phyloP scores from a whole-genome alignment of 2,329 filamentous ascomycete genomes.

The Coniochaeta pulveracea region DNA sequence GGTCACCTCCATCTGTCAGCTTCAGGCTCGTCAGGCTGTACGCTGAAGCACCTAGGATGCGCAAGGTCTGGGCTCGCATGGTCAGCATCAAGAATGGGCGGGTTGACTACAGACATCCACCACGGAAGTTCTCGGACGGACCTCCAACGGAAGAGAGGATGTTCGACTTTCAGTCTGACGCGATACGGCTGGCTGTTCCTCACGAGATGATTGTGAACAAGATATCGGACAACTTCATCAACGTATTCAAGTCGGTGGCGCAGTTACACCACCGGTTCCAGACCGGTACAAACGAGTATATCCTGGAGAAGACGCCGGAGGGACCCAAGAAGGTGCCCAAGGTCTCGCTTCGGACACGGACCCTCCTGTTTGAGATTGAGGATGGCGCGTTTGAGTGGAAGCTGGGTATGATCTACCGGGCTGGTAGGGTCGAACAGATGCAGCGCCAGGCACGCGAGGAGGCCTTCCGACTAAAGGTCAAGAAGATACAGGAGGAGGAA shows the following conservation, averaged over 20 bases:
- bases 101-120: slow-evolving; percentile 68
- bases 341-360: slow-evolving; percentile 70
- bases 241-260: slow-evolving; percentile 73
- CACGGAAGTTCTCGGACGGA: slow-evolving; percentile 50
- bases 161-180: slow-evolving; percentile 75
- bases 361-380: slow-evolving; percentile 83
- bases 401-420: slow-evolving; percentile 83
- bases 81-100: slow-evolving; percentile 73
- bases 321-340: slow-evolving; percentile 79
- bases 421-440: slow-evolving; percentile 78
- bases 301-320: slow-evolving; percentile 75
- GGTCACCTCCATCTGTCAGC: slow-evolving; percentile 71
- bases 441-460: slow-evolving; percentile 84
- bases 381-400: slow-evolving; percentile 98
- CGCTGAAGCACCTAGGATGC: slow-evolving; percentile 75
- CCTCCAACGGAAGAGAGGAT: slow-evolving; percentile 62
- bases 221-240: slow-evolving; percentile 88
- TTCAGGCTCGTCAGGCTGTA: slow-evolving; percentile 75
- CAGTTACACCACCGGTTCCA: slow-evolving; percentile 91
- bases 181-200: slow-evolving; percentile 77
- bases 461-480: slow-evolving; percentile 78
- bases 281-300: slow-evolving; percentile 79
- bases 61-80: slow-evolving; percentile 74
- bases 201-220: slow-evolving; percentile 84
- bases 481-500: slow-evolving; percentile 68